A percentile compares a stretch with the other conserved stretches of the same genome.
phyloP scores from a whole-genome alignment of 805 yeast species.

The Candida easanensis region DNA sequence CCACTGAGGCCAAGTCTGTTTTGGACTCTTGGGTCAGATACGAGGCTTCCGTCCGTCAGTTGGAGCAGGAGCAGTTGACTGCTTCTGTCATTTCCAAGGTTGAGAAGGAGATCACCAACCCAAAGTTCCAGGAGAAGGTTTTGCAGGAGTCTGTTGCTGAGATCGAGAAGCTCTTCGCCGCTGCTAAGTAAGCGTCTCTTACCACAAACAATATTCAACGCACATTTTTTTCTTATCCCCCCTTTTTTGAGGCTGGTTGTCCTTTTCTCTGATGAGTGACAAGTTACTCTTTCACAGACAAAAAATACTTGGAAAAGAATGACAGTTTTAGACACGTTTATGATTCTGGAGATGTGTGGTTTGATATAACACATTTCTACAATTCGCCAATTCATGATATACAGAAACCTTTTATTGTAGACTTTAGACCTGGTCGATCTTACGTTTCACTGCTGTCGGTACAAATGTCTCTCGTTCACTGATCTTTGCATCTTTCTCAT shows the following conservation, averaged over 20 bases:
- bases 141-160: conserved; percentile 90
- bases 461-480: conserved; percentile 1
- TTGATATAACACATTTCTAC: conserved; percentile 8
- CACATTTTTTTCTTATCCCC: background rate
- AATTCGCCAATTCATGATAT: conserved; percentile 9
- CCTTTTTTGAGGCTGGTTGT: too few relatives aligned
- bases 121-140: conserved; percentile 91
- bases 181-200: conserved; percentile 23
- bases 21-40: conserved; percentile 99
- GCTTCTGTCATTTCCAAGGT: conserved; percentile 85
- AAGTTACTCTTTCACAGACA: background rate
- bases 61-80: conserved; percentile 91
- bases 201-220: background rate
- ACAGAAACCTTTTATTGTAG: background rate
- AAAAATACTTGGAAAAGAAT: background rate
- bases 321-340: conserved; percentile 11
- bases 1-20: conserved; percentile 88
- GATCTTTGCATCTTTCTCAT: conserved; percentile 7
- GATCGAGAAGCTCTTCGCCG: conserved; percentile 77
- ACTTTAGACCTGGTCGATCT: conserved; percentile 2
- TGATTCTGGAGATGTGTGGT: conserved; percentile 6
- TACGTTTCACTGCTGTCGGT: conserved; percentile 13
- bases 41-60: conserved; percentile 93
- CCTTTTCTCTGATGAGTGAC: background rate
- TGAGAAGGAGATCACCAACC: conserved; percentile 75